Evolutionary conservation across 2,329 filamentous ascomycete genomes (phyloP), one percentile per base, ranked within the genome.

Genomic region (Trichothecium roseum): DNA sequence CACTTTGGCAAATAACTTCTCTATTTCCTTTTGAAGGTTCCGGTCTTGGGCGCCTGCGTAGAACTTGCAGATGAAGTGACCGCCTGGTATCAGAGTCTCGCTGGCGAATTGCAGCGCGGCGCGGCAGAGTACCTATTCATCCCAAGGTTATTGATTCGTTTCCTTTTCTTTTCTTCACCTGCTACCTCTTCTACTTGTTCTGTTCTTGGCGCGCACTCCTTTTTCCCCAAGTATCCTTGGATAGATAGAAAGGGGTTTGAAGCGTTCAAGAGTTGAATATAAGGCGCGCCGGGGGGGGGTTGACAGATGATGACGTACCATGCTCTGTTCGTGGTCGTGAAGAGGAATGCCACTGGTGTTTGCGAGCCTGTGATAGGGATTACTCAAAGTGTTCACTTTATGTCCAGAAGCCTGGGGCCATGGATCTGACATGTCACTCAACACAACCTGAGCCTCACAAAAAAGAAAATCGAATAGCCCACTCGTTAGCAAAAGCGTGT

Each of bases 391-490:
- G 66, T 77, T 86, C 67, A 83, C 81, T 66, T 76, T 81, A 66
- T 84, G 87, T 53, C 81, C 81, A 52, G 71, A 69, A 36, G 74
- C 83, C 66, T 84, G 83, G 51, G 78, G 70, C 87, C 87, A 95
- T 81, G 91, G 88, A 72, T 72, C 89, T 76, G 80, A 98, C 91
- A 98, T 98, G 74, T 98, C 91, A 77, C 86, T 94, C 55, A 98
- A 68, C 55, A 98, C 85, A 54, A 98, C 76, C 72, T 77, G 42
- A 18, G 32, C n/a, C n/a, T n/a, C 15, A 27, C 3, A 24, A 14
- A 36, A 55, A 36, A 53, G 47, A 28, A 20, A 24, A 4, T 18
- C n/a, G n/a, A n/a, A n/a, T n/a, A n/a, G n/a, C n/a, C n/a, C n/a
- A n/a, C n/a, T n/a, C n/a, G n/a, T n/a, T n/a, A n/a, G 15, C 10